Conservation (phyloP, 2,329 filamentous ascomycete genomes). For the Trichoderma breve region DNA sequence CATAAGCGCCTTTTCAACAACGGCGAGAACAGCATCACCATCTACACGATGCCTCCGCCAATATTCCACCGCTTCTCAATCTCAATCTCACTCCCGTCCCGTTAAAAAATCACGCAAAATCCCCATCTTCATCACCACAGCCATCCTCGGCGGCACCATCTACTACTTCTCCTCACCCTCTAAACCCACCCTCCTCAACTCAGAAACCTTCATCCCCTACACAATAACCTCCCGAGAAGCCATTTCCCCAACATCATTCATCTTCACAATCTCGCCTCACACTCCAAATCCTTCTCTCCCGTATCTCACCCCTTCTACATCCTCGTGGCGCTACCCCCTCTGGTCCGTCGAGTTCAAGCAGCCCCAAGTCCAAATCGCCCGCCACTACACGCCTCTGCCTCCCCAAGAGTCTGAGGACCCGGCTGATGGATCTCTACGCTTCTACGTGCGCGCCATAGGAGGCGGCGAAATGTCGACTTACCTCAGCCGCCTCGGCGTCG, state of each 20-base stretch:
- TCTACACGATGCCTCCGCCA: background rate
- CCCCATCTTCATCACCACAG: conserved; percentile 25
- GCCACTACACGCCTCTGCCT: conserved; percentile 88
- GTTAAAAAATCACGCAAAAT: conserved; percentile 25
- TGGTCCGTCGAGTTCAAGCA: conserved; percentile 95
- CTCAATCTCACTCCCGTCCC: background rate
- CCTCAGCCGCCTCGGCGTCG: conserved; percentile 61
- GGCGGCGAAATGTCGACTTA: conserved; percentile 86
- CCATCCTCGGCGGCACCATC: conserved; percentile 27
- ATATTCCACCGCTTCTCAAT: background rate
- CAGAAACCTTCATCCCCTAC: conserved; percentile 63
- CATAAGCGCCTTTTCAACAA: background rate
- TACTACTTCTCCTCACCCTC: conserved; percentile 31
- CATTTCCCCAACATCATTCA: conserved; percentile 65
- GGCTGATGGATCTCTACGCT: conserved; percentile 53
- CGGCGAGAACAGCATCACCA: background rate
- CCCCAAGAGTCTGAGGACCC: conserved; percentile 36
- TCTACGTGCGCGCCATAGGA: conserved; percentile 75
- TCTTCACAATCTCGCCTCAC: conserved; percentile 61
- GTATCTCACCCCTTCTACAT: conserved; percentile 28
- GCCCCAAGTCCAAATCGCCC: conserved; percentile 85
- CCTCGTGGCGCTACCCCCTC: conserved; percentile 53
- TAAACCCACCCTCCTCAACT: conserved; percentile 48
- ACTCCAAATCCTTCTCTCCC: conserved; percentile 30
- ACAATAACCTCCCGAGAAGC: conserved; percentile 59